phyloP scores from a whole-genome alignment of 257 asterid species.

The Dorcoceras hygrometricum region DNA sequence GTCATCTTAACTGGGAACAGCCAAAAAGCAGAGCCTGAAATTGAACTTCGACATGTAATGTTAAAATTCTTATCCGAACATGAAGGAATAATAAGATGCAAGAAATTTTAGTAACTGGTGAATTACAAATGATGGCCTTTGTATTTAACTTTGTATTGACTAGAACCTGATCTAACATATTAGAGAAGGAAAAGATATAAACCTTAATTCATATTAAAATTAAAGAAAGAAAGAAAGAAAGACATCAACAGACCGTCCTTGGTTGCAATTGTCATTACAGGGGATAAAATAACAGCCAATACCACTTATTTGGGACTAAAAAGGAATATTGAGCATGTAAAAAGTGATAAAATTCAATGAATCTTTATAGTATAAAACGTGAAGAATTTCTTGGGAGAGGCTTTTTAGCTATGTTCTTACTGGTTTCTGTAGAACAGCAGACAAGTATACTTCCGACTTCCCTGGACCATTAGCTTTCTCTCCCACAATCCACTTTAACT shows the following conservation, averaged over 20 bases:
- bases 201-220: not conserved
- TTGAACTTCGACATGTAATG: not conserved
- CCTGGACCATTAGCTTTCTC: conserved; percentile 29
- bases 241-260: not conserved
- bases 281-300: not conserved
- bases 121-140: not conserved
- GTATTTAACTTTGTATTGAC: too few species aligned
- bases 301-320: not conserved
- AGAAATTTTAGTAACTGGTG: not conserved
- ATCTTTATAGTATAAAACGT: not conserved
- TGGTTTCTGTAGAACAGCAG: conserved; percentile 42
- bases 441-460: conserved; percentile 35
- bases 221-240: not conserved
- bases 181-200: not conserved
- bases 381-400: not conserved
- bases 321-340: not conserved
- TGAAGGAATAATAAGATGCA: too few species aligned
- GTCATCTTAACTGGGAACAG: too few species aligned
- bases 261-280: not conserved
- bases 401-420: conserved; percentile 22
- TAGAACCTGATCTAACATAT: not conserved
- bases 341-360: not conserved
- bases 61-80: not conserved
- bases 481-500: conserved; percentile 39
- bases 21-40: not conserved